phyloP scores from a whole-genome alignment of 768 basidiomycete species.

The Lepiota venenata region DNA sequence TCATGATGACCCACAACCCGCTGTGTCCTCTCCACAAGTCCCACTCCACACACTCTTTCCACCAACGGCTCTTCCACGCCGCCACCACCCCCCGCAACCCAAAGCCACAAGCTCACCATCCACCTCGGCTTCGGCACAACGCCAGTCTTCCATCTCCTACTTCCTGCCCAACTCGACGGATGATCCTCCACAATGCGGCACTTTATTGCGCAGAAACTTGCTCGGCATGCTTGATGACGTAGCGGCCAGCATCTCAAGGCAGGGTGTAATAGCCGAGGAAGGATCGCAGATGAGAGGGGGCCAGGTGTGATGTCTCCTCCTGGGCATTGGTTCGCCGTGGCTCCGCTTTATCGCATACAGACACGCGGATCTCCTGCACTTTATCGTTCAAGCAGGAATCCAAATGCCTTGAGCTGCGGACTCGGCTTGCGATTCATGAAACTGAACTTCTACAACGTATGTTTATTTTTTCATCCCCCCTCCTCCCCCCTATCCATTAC shows the following conservation, averaged over 20 bases:
- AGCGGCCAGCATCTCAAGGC: neutral
- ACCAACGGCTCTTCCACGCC: constrained; percentile 2
- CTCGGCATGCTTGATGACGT: neutral
- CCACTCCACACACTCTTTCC: neutral
- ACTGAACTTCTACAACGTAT: constrained; percentile 62
- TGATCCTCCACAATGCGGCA: constrained; percentile 10
- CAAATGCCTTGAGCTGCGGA: constrained; percentile 78
- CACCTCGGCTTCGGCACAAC: too few relatives aligned
- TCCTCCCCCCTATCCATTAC: constrained; percentile 23
- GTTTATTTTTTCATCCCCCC: too few relatives aligned
- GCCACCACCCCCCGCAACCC: neutral
- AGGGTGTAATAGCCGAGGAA: constrained; percentile 7
- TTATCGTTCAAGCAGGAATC: constrained; percentile 92
- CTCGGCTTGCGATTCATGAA: constrained; percentile 71
- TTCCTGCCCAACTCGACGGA: constrained; percentile 23
- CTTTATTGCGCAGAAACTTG: constrained; percentile 14
- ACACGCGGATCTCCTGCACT: constrained; percentile 76
- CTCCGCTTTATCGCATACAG: constrained; percentile 30
- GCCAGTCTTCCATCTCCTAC: constrained; percentile 57
- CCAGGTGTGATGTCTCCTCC: constrained; percentile 21
- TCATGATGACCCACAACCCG: constrained; percentile 1
- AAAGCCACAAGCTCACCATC: too few relatives aligned
- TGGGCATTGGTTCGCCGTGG: neutral
- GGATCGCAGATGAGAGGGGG: constrained; percentile 23
- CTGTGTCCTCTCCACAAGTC: constrained; percentile 1